Evolutionary conservation across 2,329 filamentous ascomycete species (phyloP).

Genomic region (Claviceps sp.): DNA sequence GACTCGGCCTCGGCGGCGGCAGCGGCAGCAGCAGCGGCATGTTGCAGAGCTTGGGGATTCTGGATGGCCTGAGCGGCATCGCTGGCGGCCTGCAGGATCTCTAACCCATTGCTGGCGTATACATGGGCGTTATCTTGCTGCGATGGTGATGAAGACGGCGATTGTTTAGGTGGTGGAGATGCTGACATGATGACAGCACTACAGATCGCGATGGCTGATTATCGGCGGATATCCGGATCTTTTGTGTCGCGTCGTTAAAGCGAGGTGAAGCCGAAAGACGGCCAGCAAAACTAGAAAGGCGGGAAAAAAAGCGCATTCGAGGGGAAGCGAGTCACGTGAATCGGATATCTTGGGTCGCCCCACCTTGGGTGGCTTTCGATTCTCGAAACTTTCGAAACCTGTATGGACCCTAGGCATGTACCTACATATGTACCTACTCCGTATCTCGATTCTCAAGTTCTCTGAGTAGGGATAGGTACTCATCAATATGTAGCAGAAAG

Average conservation of each 20-base stretch:
- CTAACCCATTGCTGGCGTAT: constrained; percentile 32
- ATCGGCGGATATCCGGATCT: constrained; percentile 29
- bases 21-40: constrained; percentile 24
- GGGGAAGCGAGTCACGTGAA: not conserved
- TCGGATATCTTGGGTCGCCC: too few species aligned
- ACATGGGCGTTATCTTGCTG: constrained; percentile 22
- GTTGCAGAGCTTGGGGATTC: constrained; percentile 24
- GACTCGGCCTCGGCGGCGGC: constrained; percentile 20
- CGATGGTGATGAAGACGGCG: constrained; percentile 12
- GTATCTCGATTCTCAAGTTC: too few species aligned
- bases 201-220: constrained; percentile 26
- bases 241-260: constrained; percentile 20
- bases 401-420: too few species aligned
- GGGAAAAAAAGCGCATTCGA: not conserved
- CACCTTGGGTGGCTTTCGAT: too few species aligned
- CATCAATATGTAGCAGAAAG: too few species aligned
- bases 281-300: not conserved
- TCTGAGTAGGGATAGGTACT: too few species aligned
- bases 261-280: constrained; percentile 25
- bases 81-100: constrained; percentile 32
- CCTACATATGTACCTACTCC: too few species aligned
- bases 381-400: too few species aligned
- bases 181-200: constrained; percentile 11
- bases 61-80: constrained; percentile 29
- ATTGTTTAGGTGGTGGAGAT: constrained; percentile 12